Base-by-base conservation (phyloP, 2,329 filamentous ascomycete genomes). In the Clarireedia hainanense region DNA sequence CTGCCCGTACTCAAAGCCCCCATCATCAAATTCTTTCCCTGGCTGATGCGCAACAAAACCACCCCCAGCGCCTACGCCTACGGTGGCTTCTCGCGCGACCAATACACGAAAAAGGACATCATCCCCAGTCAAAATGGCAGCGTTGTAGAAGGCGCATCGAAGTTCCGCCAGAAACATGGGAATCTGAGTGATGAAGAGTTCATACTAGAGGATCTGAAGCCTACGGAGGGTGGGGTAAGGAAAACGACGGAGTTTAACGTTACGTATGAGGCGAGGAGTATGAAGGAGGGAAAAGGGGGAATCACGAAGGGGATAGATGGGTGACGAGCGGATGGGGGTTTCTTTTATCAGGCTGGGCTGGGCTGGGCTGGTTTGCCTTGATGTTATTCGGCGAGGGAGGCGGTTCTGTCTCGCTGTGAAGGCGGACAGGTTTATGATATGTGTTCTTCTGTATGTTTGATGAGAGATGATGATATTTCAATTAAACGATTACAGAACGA, bases 1-100 rank as follows among this genome's bases (percentile, higher is more conserved):
- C 72, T 74, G n/a, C 5, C 39, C n/a, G 23, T 47, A 5, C 34
- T 45, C 14, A 45, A 43, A 52, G n/a, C 20, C 12, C n/a, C 39
- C 5, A 20, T 52, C 27, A n/a, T 52, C 23, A 52, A 24, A 17
- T 52, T 36, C 17, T 45, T 40, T n/a, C 39, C 50, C 9, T 43
- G 50, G 50, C 10, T 45, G 14, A 52, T 52, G 50, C 50, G 30
- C 43, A 47, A 52, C 40, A 45, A 45, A 43, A 34, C 39, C 3
- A 50, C 7, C 10, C 9, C n/a, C 3, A 40, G 17, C 39, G n/a
- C 14, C 2, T 23, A 17, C 40, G n/a, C 17, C 6, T 43, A 43
- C 40, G 40, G 37, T 15, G 7, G 26, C 6, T 47, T 47, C 14
- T 47, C 43, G 6, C 23, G 26, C 10, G 43, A n/a, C 10, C 30